Evolutionary conservation across 2,329 filamentous ascomycete species (phyloP).

Genomic region (Didymosphaeria variabile): DNA sequence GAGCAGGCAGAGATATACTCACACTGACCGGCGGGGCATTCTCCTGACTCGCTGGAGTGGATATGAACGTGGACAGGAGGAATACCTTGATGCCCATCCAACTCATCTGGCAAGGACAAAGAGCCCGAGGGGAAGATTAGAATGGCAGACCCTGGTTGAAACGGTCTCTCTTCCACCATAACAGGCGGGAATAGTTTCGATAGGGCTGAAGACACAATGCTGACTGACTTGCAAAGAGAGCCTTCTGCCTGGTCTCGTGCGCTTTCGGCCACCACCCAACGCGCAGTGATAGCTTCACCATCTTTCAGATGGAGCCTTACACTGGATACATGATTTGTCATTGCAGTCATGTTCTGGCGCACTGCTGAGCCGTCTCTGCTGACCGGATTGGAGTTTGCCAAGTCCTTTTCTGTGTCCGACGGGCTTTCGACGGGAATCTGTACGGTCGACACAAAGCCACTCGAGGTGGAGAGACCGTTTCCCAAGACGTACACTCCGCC

Average conservation of each 20-base stretch:
- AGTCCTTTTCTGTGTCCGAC: constrained; percentile 14
- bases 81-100: constrained; percentile 33
- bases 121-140: constrained; percentile 70
- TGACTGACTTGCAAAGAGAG: constrained; percentile 68
- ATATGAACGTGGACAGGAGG: constrained; percentile 69
- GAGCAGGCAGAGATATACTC: constrained; percentile 61
- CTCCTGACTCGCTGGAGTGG: constrained; percentile 90
- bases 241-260: constrained; percentile 19
- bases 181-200: constrained; percentile 69
- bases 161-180: constrained; percentile 75
- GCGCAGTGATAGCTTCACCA: constrained; percentile 65
- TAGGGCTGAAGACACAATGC: constrained; percentile 74
- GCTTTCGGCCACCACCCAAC: constrained; percentile 60
- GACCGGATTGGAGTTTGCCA: constrained; percentile 15
- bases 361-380: background rate
- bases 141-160: constrained; percentile 76
- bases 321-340: constrained; percentile 13
- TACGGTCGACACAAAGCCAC: constrained; percentile 6
- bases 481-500: constrained; percentile 90
- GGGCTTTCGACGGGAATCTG: constrained; percentile 1
- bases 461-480: constrained; percentile 63
- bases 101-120: constrained; percentile 52
- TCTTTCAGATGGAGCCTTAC: constrained; percentile 64
- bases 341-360: background rate
- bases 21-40: constrained; percentile 91